Evolutionary conservation across 805 yeast species (phyloP).

Genomic region (Pichia occidentalis): DNA sequence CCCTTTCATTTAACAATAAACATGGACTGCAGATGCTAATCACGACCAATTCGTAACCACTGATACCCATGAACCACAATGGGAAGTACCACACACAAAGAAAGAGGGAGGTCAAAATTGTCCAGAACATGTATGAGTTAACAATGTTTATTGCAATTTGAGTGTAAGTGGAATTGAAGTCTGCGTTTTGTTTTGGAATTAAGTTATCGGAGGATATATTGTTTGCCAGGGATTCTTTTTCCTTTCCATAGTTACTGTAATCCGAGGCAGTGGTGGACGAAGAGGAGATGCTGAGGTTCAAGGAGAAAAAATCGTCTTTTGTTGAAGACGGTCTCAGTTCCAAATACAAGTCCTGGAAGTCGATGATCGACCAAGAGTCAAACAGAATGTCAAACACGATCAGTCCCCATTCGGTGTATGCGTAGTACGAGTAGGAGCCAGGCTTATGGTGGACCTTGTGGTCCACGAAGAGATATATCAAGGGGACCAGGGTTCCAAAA

Average conservation of each 20-base stretch:
- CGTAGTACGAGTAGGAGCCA: constrained; percentile 95
- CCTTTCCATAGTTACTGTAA: neutral
- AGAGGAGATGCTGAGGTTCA: constrained; percentile 19
- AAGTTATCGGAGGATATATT: constrained; percentile 14
- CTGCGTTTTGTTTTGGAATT: constrained; percentile 17
- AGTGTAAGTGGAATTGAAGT: constrained; percentile 23
- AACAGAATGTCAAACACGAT: constrained; percentile 78
- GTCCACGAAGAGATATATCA: constrained; percentile 83
- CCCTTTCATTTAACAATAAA: constrained; percentile 23
- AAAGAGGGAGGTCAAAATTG: constrained; percentile 71
- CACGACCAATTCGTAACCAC: constrained; percentile 82
- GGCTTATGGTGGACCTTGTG: constrained; percentile 82
- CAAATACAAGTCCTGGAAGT: constrained; percentile 60
- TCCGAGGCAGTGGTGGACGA: neutral
- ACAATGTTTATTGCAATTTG: constrained; percentile 40
- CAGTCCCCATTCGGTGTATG: constrained; percentile 91
- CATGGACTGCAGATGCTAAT: constrained; percentile 51
- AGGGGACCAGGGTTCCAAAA: constrained; percentile 69
- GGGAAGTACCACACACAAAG: constrained; percentile 96
- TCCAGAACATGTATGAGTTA: constrained; percentile 81
- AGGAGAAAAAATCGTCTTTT: constrained; percentile 21
- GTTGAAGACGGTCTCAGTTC: constrained; percentile 26
- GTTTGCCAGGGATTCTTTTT: too few species aligned
- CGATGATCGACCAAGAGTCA: constrained; percentile 72
- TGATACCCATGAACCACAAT: constrained; percentile 94